These are phyloP conservation scores for Inga leiocalycina DNA, from an alignment of 306 rosid genomes.

Conservation along the genomic window DNA sequence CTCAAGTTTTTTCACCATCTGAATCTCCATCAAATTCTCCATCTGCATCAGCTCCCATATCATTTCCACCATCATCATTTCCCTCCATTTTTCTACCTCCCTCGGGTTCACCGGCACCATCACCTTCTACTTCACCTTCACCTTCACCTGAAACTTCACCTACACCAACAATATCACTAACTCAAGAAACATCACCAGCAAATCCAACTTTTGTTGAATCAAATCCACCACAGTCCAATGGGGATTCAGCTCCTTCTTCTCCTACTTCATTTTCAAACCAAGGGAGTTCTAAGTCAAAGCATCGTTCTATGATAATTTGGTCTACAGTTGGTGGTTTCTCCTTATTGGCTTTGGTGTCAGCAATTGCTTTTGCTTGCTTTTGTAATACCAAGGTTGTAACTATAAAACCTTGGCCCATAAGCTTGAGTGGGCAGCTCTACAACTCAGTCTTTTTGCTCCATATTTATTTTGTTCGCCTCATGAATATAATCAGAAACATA, in stretches of 20 bases:
- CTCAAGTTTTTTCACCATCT: background rate
- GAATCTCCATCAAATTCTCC: slow-evolving; percentile 46
- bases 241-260: slow-evolving; percentile 45
- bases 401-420: slow-evolving; percentile 91
- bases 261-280: slow-evolving; percentile 49
- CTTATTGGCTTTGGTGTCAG: slow-evolving; percentile 50
- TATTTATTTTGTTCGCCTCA: background rate
- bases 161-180: slow-evolving; percentile 41
- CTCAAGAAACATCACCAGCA: slow-evolving; percentile 38
- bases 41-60: background rate
- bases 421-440: slow-evolving; percentile 82
- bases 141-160: slow-evolving; percentile 8
- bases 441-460: background rate
- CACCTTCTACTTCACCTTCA: slow-evolving; percentile 6
- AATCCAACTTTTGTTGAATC: slow-evolving; percentile 41
- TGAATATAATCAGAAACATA: background rate
- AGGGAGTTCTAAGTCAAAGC: slow-evolving; percentile 30
- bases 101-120: background rate
- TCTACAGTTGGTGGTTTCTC: slow-evolving; percentile 57
- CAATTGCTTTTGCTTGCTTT: slow-evolving; percentile 42
- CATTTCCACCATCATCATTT: slow-evolving; percentile 39
- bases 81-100: slow-evolving; percentile 24
- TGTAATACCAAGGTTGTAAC: slow-evolving; percentile 68
- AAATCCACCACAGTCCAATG: slow-evolving; percentile 35
- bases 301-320: slow-evolving; percentile 43